Conservation (phyloP, 768 basidiomycete species). For the Termitomyces sp. region DNA sequence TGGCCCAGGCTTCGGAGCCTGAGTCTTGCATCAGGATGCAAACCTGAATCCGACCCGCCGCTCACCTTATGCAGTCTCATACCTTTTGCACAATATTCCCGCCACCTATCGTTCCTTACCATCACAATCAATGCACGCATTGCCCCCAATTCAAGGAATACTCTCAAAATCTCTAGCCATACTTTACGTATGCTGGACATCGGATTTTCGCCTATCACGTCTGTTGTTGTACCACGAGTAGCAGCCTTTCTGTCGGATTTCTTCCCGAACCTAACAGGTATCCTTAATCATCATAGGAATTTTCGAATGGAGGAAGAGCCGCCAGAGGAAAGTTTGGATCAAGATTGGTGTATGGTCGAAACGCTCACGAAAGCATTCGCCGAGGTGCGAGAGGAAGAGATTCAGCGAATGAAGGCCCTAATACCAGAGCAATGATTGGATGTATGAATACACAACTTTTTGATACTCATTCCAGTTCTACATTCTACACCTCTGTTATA, state of each 20-base stretch:
- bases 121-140: not conserved
- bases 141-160: not conserved
- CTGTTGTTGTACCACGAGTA: not conserved
- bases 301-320: not conserved
- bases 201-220: not conserved
- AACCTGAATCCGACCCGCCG: not conserved
- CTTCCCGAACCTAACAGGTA: not conserved
- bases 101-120: not conserved
- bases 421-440: not conserved
- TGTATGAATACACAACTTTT: no score
- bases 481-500: no score
- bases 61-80: not conserved
- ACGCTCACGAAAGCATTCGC: not conserved
- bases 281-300: not conserved
- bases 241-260: not conserved
- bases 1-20: not conserved
- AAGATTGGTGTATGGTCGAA: not conserved
- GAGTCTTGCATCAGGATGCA: not conserved
- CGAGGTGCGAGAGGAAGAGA: not conserved
- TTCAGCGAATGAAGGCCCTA: not conserved
- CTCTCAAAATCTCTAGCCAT: not conserved
- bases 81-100: not conserved
- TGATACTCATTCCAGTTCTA: no score
- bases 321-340: not conserved
- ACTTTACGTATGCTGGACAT: not conserved